phyloP scores from a whole-genome alignment of 2,329 filamentous ascomycete genomes.

The Sporothrix sp. region DNA sequence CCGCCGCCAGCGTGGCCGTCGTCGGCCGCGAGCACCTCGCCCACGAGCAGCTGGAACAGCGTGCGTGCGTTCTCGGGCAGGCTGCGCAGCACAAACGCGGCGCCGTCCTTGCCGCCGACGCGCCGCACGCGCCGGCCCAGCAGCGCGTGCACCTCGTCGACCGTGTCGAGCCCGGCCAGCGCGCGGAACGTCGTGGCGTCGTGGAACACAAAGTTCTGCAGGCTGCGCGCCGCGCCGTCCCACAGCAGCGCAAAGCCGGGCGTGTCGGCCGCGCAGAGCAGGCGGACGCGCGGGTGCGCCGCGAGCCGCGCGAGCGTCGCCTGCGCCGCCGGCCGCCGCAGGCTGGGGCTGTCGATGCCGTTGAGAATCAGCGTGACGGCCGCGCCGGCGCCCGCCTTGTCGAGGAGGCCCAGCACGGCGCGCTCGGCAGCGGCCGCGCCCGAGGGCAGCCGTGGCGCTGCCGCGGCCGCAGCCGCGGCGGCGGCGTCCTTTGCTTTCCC shows the following conservation, averaged over 20 bases:
- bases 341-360: conserved; percentile 70
- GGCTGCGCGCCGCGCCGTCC: conserved; percentile 66
- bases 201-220: conserved; percentile 79
- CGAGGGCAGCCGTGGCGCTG: conserved; percentile 38
- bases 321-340: conserved; percentile 64
- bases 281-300: conserved; percentile 57
- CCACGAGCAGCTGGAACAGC: conserved; percentile 74
- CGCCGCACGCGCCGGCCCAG: conserved; percentile 71
- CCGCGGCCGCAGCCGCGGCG: neutral
- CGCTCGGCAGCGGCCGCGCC: conserved; percentile 62
- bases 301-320: conserved; percentile 67
- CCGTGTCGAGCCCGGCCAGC: conserved; percentile 58
- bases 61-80: conserved; percentile 86
- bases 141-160: conserved; percentile 83
- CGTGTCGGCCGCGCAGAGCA: conserved; percentile 77
- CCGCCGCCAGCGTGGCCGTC: conserved; percentile 44
- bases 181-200: conserved; percentile 84
- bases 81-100: conserved; percentile 81
- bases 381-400: conserved; percentile 31
- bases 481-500: neutral
- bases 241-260: conserved; percentile 81
- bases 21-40: conserved; percentile 67
- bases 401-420: conserved; percentile 52
- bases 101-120: conserved; percentile 81
- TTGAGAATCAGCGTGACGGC: conserved; percentile 65